Percentiles rank a stretch among this genome's conserved stretches.
These are phyloP conservation scores for Penicillium sumatraense DNA, from an alignment of 2,329 filamentous ascomycete genomes.

Conservation along the genomic window DNA sequence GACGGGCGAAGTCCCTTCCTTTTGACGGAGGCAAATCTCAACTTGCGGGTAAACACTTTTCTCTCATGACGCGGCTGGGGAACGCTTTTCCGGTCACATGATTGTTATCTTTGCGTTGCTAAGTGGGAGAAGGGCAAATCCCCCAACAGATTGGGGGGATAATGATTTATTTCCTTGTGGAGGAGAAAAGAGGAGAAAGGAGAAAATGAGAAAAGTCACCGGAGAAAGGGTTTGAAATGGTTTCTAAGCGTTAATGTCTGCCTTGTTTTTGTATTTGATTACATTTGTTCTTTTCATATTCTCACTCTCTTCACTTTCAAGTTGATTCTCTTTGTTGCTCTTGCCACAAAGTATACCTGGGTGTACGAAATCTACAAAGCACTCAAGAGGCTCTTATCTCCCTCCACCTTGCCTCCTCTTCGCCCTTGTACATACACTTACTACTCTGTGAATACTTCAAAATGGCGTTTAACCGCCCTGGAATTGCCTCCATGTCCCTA, in stretches of 20 bases:
- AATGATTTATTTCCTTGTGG: slow-evolving; percentile 1
- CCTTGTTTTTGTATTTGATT: background rate
- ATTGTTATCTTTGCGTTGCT: background rate
- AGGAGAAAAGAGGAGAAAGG: background rate
- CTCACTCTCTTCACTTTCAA: too few relatives aligned
- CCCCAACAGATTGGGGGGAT: background rate
- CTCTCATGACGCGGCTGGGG: background rate
- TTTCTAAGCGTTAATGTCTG: background rate
- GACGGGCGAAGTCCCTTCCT: background rate
- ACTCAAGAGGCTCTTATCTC: background rate
- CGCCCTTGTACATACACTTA: background rate
- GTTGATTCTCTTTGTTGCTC: background rate
- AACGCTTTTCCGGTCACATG: slow-evolving; percentile 1
- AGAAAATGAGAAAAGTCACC: background rate
- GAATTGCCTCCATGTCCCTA: slow-evolving; percentile 77
- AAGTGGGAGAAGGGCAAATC: slow-evolving; percentile 2
- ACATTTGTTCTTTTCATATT: background rate
- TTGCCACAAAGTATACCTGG: background rate
- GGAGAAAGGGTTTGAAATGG: background rate
- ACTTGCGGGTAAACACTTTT: background rate
- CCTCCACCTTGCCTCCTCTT: background rate
- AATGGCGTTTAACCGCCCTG: slow-evolving; percentile 50
- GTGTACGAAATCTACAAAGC: background rate
- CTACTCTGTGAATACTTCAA: background rate
- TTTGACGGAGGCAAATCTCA: background rate